These are phyloP conservation scores for Canavalia ensiformis DNA, from an alignment of 306 rosid genomes.

Conservation along the genomic window DNA sequence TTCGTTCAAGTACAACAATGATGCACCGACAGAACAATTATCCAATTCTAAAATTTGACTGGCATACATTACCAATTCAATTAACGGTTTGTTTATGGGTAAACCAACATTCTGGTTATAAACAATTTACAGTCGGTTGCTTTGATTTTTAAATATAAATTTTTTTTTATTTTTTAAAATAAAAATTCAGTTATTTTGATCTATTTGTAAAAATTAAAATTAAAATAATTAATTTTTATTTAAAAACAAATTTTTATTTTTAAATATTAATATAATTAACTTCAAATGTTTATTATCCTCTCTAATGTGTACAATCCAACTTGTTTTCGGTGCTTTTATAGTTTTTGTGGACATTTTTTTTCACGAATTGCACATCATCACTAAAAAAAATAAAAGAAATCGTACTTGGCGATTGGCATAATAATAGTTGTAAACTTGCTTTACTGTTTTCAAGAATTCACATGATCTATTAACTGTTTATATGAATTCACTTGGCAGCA, in stretches of 20 bases:
- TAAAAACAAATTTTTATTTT: too few relatives aligned
- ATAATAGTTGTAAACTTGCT: background rate
- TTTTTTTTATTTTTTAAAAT: too few relatives aligned
- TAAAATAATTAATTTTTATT: too few relatives aligned
- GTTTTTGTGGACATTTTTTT: background rate
- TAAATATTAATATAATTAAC: too few relatives aligned
- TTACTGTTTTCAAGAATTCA: background rate
- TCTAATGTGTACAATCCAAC: background rate
- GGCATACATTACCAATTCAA: background rate
- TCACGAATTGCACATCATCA: background rate
- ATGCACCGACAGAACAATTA: background rate
- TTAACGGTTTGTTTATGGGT: too few relatives aligned
- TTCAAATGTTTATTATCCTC: background rate
- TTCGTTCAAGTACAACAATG: background rate
- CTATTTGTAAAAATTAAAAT: too few relatives aligned
- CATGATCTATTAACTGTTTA: background rate
- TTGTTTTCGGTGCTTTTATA: background rate
- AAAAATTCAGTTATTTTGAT: too few relatives aligned
- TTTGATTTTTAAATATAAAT: too few relatives aligned
- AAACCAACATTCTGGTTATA: too few relatives aligned
- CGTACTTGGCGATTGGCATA: background rate
- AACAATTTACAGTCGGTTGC: too few relatives aligned
- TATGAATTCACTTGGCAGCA: too few relatives aligned
- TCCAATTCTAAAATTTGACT: background rate
- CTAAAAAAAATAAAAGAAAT: background rate